Evolutionary conservation across 2,329 filamentous ascomycete species (phyloP).

Genomic region (Trichophyton schoenleinii): DNA sequence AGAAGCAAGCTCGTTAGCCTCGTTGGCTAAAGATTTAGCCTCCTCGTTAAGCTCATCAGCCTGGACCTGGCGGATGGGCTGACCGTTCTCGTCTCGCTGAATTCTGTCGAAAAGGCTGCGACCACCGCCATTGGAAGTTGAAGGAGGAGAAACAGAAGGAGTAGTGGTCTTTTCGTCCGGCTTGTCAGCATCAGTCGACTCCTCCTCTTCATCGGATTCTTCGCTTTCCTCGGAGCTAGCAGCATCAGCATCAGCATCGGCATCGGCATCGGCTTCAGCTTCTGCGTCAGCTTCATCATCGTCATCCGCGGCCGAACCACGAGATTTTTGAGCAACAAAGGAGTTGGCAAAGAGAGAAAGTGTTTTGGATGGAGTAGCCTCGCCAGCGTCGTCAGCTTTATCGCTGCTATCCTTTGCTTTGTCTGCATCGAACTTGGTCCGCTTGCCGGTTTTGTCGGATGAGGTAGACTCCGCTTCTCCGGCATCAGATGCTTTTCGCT

Average conservation of each 20-base stretch:
- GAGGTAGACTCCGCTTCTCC: not conserved
- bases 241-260: not conserved
- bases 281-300: too few relatives aligned
- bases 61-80: constrained; percentile 16
- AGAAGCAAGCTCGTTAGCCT: constrained; percentile 13
- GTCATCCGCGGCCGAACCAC: not conserved
- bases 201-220: constrained; percentile 5
- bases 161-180: constrained; percentile 9
- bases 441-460: constrained; percentile 5
- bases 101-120: constrained; percentile 28
- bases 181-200: constrained; percentile 9
- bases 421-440: not conserved
- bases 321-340: constrained; percentile 11
- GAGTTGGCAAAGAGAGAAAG: constrained; percentile 13
- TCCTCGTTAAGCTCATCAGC: constrained; percentile 4
- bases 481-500: constrained; percentile 9
- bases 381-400: constrained; percentile 7
- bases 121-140: constrained; percentile 14
- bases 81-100: constrained; percentile 18
- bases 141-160: constrained; percentile 7
- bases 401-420: constrained; percentile 1
- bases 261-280: not conserved
- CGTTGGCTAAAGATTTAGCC: constrained; percentile 4
- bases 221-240: not conserved
- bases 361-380: constrained; percentile 9